Percentiles rank a stretch among this genome's conserved stretches.
Conservation (phyloP, 805 yeast genomes). For the Monosporozyma solicola region DNA sequence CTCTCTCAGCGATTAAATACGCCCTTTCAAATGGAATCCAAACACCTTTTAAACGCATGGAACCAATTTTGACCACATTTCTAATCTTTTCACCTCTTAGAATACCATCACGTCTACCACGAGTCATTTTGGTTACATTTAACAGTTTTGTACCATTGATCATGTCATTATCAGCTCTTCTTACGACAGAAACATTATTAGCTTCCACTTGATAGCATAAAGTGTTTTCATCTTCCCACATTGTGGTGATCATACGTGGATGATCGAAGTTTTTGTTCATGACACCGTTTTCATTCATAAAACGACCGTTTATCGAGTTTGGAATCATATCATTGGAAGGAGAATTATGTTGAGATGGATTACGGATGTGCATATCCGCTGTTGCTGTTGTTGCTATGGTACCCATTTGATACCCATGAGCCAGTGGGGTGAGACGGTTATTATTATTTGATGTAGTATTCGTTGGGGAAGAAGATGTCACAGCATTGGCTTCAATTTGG, state of each 20-base stretch:
- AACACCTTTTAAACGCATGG: constrained; percentile 82
- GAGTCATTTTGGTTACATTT: constrained; percentile 79
- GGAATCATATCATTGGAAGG: background rate
- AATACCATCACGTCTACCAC: constrained; percentile 81
- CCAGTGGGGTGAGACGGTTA: background rate
- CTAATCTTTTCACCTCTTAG: constrained; percentile 67
- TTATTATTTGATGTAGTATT: background rate
- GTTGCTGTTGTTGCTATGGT: background rate
- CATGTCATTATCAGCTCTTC: constrained; percentile 80
- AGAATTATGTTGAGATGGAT: background rate
- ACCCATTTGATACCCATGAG: background rate
- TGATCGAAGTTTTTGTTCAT: background rate
- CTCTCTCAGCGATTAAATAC: constrained; percentile 72
- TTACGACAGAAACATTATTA: constrained; percentile 67
- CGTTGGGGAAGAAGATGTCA: background rate
- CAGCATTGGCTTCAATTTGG: background rate
- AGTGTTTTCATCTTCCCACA: constrained; percentile 87
- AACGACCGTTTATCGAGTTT: background rate
- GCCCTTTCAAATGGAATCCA: constrained; percentile 89
- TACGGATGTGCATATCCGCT: background rate
- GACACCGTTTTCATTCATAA: background rate
- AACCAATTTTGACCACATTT: constrained; percentile 77
- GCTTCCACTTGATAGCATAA: constrained; percentile 81
- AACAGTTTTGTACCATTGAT: constrained; percentile 77
- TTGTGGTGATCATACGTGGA: constrained; percentile 60